These are phyloP conservation scores for Spathaspora sp. DNA, from an alignment of 805 yeast species.

Conservation along the genomic window DNA sequence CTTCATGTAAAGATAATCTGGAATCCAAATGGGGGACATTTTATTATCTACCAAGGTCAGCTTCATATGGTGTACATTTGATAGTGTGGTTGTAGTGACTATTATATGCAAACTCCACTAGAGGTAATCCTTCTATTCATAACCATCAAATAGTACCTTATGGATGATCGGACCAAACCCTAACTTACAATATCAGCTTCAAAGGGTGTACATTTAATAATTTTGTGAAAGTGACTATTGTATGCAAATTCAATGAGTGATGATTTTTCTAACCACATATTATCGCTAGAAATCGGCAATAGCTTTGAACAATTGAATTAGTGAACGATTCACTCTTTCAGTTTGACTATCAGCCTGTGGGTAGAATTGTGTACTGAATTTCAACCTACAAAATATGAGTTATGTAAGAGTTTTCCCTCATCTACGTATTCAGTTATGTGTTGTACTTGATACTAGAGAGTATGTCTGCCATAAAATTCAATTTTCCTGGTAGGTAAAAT, in stretches of 20 bases:
- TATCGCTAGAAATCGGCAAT: background rate
- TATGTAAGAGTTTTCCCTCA: too few species aligned
- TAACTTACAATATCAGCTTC: background rate
- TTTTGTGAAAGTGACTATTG: background rate
- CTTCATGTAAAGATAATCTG: too few species aligned
- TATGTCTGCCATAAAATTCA: too few species aligned
- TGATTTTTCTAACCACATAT: background rate
- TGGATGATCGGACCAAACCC: too few species aligned
- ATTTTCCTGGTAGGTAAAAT: too few species aligned
- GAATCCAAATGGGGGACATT: background rate
- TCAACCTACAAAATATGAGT: background rate
- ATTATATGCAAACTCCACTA: slow-evolving; percentile 3
- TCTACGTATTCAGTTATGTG: too few species aligned
- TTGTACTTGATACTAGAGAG: too few species aligned
- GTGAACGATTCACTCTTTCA: slow-evolving; percentile 6
- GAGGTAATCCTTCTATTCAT: background rate
- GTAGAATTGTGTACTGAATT: slow-evolving; percentile 8
- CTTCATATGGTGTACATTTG: background rate
- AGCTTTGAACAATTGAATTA: slow-evolving; percentile 1
- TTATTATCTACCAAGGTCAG: background rate
- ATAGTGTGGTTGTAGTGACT: background rate
- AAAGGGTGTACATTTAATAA: background rate
- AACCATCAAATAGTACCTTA: too few species aligned
- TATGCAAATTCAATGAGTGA: background rate
- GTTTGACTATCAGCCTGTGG: slow-evolving; percentile 17